These are phyloP conservation scores for Xerocomus nothofagi DNA, from an alignment of 1,284 basidiomycete species.

Conservation along the genomic window DNA sequence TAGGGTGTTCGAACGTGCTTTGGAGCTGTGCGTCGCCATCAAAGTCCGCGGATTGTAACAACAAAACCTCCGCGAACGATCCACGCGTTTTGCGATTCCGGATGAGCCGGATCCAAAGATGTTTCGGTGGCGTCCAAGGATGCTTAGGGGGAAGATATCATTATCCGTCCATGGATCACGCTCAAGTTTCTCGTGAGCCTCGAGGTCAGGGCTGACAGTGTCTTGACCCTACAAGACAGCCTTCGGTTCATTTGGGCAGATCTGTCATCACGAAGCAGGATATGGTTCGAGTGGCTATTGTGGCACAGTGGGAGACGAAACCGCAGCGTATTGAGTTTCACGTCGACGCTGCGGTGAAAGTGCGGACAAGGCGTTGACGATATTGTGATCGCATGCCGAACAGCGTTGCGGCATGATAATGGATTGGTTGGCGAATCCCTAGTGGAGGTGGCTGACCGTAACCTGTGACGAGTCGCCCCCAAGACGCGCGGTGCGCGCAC, in stretches of 20 bases:
- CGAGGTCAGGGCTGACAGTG: neutral
- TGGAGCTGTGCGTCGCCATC: no score
- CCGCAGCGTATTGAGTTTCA: conserved; percentile 4
- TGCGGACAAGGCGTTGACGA: conserved; percentile 1
- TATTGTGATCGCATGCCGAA: neutral
- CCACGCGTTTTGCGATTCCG: neutral
- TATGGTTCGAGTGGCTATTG: neutral
- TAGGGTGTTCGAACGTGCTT: no score
- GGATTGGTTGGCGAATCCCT: no score
- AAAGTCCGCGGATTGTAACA: neutral
- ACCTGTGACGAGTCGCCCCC: no score
- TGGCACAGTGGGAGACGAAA: conserved; percentile 2
- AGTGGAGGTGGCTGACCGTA: no score
- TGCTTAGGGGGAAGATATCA: neutral
- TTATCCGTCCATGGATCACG: neutral
- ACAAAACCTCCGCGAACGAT: neutral
- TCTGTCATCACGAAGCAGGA: neutral
- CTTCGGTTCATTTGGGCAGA: neutral
- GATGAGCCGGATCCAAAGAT: neutral
- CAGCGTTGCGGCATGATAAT: neutral
- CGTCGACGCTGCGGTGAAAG: conserved; percentile 9
- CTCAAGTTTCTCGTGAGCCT: neutral
- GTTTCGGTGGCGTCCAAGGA: neutral
- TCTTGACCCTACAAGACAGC: neutral
- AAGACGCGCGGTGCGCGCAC: no score